Evolutionary conservation across 2,329 filamentous ascomycete species (phyloP).

Genomic region (Aspergillus novoparasiticus): DNA sequence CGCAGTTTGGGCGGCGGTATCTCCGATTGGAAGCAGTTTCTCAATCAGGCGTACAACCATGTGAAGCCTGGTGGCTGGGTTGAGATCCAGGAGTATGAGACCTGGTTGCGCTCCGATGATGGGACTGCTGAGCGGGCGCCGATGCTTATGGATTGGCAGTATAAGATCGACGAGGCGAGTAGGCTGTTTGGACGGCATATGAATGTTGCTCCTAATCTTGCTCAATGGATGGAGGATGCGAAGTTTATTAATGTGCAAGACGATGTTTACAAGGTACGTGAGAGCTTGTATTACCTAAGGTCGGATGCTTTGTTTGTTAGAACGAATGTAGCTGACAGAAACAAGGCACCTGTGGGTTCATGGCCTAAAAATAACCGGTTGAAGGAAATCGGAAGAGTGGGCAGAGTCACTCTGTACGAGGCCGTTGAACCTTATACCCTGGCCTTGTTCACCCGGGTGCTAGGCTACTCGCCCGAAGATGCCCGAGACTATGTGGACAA

Average conservation of each 20-base stretch:
- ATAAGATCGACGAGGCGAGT: slow-evolving; percentile 33
- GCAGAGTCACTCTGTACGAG: slow-evolving; percentile 33
- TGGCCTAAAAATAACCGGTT: slow-evolving; percentile 37
- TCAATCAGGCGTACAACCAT: slow-evolving; percentile 35
- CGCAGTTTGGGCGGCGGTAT: slow-evolving; percentile 42
- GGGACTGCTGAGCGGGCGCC: slow-evolving; percentile 30
- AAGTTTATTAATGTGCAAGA: slow-evolving; percentile 38
- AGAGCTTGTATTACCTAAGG: not conserved
- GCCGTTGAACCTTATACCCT: slow-evolving; percentile 42
- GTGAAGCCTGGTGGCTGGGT: slow-evolving; percentile 41
- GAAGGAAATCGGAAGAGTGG: slow-evolving; percentile 39
- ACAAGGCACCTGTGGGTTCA: slow-evolving; percentile 36
- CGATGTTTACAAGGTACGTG: slow-evolving; percentile 38
- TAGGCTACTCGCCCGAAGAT: slow-evolving; percentile 36
- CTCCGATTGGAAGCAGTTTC: slow-evolving; percentile 34
- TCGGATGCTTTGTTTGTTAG: not conserved
- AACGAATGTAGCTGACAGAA: slow-evolving; percentile 8
- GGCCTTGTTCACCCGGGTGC: slow-evolving; percentile 41
- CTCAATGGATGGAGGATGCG: slow-evolving; percentile 29
- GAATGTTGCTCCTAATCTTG: slow-evolving; percentile 34
- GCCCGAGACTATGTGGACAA: slow-evolving; percentile 33
- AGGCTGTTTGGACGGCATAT: slow-evolving; percentile 38
- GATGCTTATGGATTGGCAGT: slow-evolving; percentile 31
- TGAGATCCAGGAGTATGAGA: slow-evolving; percentile 39
- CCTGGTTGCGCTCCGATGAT: slow-evolving; percentile 33